phyloP scores from a whole-genome alignment of 2,329 filamentous ascomycete genomes.

The Exutisphaerella laricina region DNA sequence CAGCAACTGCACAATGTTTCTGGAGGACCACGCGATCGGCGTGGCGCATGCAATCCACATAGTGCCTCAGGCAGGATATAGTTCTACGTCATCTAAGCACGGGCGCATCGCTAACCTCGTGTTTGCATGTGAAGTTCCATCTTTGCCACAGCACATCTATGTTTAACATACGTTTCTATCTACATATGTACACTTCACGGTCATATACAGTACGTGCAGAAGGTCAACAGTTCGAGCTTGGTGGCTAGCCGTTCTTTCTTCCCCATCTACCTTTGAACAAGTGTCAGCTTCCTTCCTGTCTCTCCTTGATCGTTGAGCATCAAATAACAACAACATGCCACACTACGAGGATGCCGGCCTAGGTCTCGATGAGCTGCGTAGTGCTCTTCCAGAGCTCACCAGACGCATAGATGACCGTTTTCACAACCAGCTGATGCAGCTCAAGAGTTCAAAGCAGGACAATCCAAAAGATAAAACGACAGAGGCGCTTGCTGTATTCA shows the following conservation, averaged over 20 bases:
- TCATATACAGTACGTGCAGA: neutral
- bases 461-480: neutral
- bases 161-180: neutral
- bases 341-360: slow-evolving; percentile 2
- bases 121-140: neutral
- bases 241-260: neutral
- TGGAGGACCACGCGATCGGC: too few relatives aligned
- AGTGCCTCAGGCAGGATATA: too few relatives aligned
- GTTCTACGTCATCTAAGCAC: too few relatives aligned
- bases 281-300: slow-evolving; percentile 2
- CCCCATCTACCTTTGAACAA: neutral
- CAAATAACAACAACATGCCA: neutral
- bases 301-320: neutral
- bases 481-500: neutral
- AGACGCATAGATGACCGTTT: neutral
- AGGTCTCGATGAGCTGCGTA: neutral
- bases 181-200: neutral
- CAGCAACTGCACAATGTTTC: too few relatives aligned
- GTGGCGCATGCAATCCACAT: too few relatives aligned
- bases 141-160: neutral
- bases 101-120: neutral
- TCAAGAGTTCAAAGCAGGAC: neutral
- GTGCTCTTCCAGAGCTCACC: neutral
- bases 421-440: slow-evolving; percentile 1
- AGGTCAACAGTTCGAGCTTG: neutral